These are phyloP conservation scores for Colletotrichum sp. DNA, from an alignment of 2,329 filamentous ascomycete genomes.

Conservation along the genomic window DNA sequence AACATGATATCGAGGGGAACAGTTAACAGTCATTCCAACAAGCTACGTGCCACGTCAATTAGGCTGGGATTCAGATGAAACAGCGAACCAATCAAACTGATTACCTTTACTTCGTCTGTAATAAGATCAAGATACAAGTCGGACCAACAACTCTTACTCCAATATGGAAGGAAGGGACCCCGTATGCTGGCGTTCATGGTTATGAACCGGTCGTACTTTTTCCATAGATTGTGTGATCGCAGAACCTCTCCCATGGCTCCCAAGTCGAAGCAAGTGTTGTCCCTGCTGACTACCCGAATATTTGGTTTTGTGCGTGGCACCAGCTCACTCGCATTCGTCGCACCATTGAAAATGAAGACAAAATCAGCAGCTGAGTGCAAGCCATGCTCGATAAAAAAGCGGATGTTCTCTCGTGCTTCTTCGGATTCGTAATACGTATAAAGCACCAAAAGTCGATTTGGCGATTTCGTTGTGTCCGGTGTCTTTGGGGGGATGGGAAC, in stretches of 20 bases:
- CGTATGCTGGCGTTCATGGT: constrained; percentile 38
- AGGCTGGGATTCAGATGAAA: background rate
- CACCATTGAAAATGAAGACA: constrained; percentile 36
- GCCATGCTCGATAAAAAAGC: constrained; percentile 39
- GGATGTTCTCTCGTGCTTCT: constrained; percentile 33
- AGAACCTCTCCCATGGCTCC: constrained; percentile 37
- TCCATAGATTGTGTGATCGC: constrained; percentile 32
- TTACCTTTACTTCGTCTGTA: constrained; percentile 34
- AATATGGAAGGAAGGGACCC: constrained; percentile 40
- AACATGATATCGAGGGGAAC: constrained; percentile 35
- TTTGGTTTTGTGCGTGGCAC: constrained; percentile 33
- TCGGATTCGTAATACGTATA: constrained; percentile 40
- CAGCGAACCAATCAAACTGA: background rate
- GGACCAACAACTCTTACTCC: constrained; percentile 38
- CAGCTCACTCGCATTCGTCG: constrained; percentile 26
- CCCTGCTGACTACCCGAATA: constrained; percentile 31
- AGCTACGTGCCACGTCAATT: constrained; percentile 28
- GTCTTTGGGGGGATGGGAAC: no score
- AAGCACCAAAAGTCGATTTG: constrained; percentile 28
- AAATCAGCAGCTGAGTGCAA: constrained; percentile 42
- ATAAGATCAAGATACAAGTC: constrained; percentile 34
- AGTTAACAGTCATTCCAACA: constrained; percentile 40
- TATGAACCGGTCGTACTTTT: constrained; percentile 39
- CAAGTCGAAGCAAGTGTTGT: constrained; percentile 39
- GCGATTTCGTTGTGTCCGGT: no score